Evolutionary conservation across 2,329 filamentous ascomycete genomes (phyloP).

Genomic region (Verticillium nonalfalfae): DNA sequence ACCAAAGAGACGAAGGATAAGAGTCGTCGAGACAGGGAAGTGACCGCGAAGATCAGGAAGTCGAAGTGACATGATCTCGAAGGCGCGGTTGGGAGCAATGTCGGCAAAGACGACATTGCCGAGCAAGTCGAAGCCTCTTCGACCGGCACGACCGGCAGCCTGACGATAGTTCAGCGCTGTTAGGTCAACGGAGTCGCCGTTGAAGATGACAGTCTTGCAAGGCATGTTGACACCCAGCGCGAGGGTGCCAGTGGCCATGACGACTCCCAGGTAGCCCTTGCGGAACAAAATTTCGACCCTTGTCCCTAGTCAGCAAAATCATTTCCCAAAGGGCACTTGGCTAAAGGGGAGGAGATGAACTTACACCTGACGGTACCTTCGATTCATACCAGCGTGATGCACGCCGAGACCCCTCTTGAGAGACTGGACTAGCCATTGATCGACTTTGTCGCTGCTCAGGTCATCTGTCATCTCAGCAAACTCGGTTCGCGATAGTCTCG

Average conservation of each 20-base stretch:
- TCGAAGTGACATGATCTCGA: slow-evolving; percentile 64
- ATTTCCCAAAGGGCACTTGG: not conserved
- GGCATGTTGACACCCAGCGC: slow-evolving; percentile 80
- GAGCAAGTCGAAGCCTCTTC: slow-evolving; percentile 73
- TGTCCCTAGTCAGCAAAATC: not conserved
- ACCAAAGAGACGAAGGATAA: slow-evolving; percentile 63
- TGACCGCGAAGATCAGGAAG: slow-evolving; percentile 71
- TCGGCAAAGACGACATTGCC: slow-evolving; percentile 77
- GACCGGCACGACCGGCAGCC: slow-evolving; percentile 69
- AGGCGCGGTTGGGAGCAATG: slow-evolving; percentile 53
- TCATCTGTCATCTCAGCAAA: slow-evolving; percentile 47
- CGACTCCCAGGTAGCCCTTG: slow-evolving; percentile 61
- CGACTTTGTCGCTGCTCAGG: slow-evolving; percentile 43
- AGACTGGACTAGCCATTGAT: slow-evolving; percentile 49
- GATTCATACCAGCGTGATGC: slow-evolving; percentile 76
- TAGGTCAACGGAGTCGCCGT: slow-evolving; percentile 65
- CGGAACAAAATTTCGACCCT: slow-evolving; percentile 69
- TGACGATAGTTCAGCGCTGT: slow-evolving; percentile 73
- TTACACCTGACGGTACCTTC: slow-evolving; percentile 63
- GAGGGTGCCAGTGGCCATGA: slow-evolving; percentile 71
- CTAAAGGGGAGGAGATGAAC: slow-evolving; percentile 10
- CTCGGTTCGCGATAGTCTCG: slow-evolving; percentile 51
- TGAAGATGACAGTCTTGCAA: slow-evolving; percentile 75
- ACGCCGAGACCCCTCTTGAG: slow-evolving; percentile 65
- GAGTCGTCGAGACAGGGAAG: slow-evolving; percentile 69